Evolutionary conservation across 768 basidiomycete species (phyloP).

Genomic region (Sarcomyxa edulis): DNA sequence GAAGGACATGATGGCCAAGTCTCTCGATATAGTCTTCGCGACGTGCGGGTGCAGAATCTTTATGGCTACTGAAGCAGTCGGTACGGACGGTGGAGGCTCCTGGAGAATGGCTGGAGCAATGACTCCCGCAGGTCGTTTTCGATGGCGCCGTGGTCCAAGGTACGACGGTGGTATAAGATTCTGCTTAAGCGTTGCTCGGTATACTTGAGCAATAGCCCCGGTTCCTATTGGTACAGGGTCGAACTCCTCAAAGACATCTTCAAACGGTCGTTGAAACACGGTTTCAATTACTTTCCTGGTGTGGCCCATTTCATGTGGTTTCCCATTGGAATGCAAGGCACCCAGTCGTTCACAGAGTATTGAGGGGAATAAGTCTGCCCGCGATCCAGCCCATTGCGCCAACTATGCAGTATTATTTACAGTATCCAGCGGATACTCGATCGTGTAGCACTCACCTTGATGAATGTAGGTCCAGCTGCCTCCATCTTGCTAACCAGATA

Average conservation of each 20-base stretch:
- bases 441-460: constrained; percentile 57
- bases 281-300: constrained; percentile 78
- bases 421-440: too few species aligned
- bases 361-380: constrained; percentile 89
- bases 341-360: constrained; percentile 81
- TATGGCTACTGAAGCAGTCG: constrained; percentile 87
- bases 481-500: constrained; percentile 87
- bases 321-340: constrained; percentile 82
- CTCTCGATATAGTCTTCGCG: constrained; percentile 74
- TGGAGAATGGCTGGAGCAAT: constrained; percentile 51
- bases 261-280: constrained; percentile 80
- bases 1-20: constrained; percentile 92
- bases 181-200: constrained; percentile 78
- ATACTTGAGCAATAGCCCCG: constrained; percentile 96
- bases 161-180: constrained; percentile 85
- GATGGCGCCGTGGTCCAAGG: constrained; percentile 64
- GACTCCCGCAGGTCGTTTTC: constrained; percentile 40
- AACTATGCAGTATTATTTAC: constrained; percentile 54
- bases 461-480: constrained; percentile 92
- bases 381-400: constrained; percentile 97
- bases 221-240: constrained; percentile 87
- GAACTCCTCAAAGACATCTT: constrained; percentile 89
- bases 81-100: constrained; percentile 66
- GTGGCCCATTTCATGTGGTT: constrained; percentile 72
- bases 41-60: constrained; percentile 93